Base-by-base conservation (phyloP, 164 flowering plant genomes). In the Magnolia sinica region DNA sequence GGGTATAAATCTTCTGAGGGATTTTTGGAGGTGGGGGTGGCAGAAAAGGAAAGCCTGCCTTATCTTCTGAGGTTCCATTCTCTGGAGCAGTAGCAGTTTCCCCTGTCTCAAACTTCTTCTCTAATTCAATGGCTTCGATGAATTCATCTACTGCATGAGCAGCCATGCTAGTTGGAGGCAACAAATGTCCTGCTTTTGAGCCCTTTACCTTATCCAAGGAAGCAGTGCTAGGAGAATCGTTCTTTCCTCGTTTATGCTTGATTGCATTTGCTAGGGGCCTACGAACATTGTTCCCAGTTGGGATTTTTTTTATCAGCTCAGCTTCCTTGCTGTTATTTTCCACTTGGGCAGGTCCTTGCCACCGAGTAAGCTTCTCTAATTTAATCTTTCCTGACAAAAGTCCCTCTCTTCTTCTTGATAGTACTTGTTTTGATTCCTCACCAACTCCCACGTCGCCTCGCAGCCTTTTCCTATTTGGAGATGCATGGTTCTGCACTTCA, bases 91-190 rank as follows among this genome's bases (percentile, higher is more conserved):
- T 19, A 20, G 85, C 31, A 74, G 72, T 75, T 61, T 77, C 87
- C 52, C 87, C 52, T 19, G 74, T 75, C 31, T 86, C 88, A 72
- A 67, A 13, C 61, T 82, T 83, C 58, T 92, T 89, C 63, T 84
- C 89, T 70, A 75, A 22, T 73, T 89, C 94, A 82, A 70, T 78
- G 22, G 72, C 73, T 27, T 91, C 93, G 70, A 80, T 73, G 64
- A 81, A 76, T 59, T 91, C 93, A 78, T 90, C 93, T 71, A 79
- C 74, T 65, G 88, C 89, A 82, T 89, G 92, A 78, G 93, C 93
- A 80, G 95, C 97, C 88, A 91, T 91, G 83, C 97, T 79, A 59
- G 92, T 90, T 45, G 88, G 71, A 66, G 90, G 92, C 66, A 85
- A 64, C 68, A 73, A 29, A 76, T 78, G 76, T 64, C 78, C 85